Percentiles rank a stretch among this genome's conserved stretches.
phyloP scores from a whole-genome alignment of 352 stramenopile genomes.

The Phytopythium boreale region DNA sequence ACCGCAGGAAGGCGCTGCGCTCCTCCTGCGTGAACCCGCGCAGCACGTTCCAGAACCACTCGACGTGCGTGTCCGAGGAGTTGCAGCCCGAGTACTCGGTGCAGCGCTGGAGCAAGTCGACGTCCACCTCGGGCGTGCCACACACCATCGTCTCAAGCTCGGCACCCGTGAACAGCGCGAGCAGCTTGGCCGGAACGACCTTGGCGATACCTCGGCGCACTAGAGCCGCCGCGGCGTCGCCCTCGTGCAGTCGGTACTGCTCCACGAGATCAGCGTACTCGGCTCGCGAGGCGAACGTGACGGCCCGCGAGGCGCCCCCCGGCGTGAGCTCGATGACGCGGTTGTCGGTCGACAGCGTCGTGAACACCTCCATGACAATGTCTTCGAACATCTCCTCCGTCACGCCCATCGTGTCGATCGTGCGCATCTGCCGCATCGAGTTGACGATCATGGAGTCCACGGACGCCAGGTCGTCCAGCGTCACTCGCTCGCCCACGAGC shows the following conservation, averaged over 20 bases:
- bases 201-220: constrained; percentile 66
- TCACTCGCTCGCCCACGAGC: constrained; percentile 69
- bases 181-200: constrained; percentile 67
- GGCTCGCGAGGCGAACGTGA: constrained; percentile 76
- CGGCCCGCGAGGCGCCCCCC: constrained; percentile 48
- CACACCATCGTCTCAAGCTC: constrained; percentile 87
- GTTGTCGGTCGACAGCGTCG: constrained; percentile 84
- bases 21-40: constrained; percentile 79
- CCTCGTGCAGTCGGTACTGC: constrained; percentile 75
- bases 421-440: constrained; percentile 83
- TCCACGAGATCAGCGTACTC: constrained; percentile 85
- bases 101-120: constrained; percentile 73
- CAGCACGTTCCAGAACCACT: constrained; percentile 87
- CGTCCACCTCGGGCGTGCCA: constrained; percentile 74
- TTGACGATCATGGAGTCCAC: constrained; percentile 88
- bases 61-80: constrained; percentile 67
- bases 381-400: constrained; percentile 88
- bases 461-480: constrained; percentile 75
- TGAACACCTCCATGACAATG: constrained; percentile 91
- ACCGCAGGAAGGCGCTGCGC: constrained; percentile 84
- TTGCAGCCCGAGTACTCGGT: constrained; percentile 88
- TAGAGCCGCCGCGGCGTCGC: constrained; percentile 41
- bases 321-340: constrained; percentile 70
- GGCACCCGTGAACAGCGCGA: constrained; percentile 75
- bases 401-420: constrained; percentile 71